These are phyloP conservation scores for Polysphondylium violaceum DNA, from an alignment of 78 protist species.

Conservation along the genomic window DNA sequence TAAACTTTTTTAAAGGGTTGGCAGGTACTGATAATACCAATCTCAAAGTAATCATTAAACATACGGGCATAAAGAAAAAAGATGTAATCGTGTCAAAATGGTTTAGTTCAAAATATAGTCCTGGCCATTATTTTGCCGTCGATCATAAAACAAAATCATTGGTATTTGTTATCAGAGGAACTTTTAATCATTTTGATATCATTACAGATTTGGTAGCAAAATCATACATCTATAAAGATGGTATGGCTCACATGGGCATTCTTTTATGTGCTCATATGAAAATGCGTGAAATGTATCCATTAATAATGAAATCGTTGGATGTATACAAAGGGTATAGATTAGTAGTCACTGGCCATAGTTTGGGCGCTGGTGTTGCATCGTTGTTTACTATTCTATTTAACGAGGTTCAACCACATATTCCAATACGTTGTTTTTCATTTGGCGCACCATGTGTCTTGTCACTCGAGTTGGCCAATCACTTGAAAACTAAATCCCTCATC, in stretches of 20 bases:
- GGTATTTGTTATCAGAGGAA: conserved; percentile 74
- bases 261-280: conserved; percentile 64
- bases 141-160: conserved; percentile 67
- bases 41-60: conserved; percentile 28
- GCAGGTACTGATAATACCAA: conserved; percentile 60
- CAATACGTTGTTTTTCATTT: conserved; percentile 70
- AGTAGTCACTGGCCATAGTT: conserved; percentile 68
- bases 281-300: conserved; percentile 3
- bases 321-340: conserved; percentile 32
- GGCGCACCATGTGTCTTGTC: conserved; percentile 70
- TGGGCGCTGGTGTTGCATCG: conserved; percentile 79
- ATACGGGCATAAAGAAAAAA: conserved; percentile 49
- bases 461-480: conserved; percentile 31
- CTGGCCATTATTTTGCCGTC: conserved; percentile 65
- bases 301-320: conserved; percentile 1
- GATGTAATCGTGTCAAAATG: conserved; percentile 62
- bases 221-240: conserved; percentile 22
- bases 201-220: conserved; percentile 77
- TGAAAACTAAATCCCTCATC: conserved; percentile 15
- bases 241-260: conserved; percentile 64
- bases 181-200: conserved; percentile 75
- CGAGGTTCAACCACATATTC: conserved; percentile 64
- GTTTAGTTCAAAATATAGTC: conserved; percentile 65
- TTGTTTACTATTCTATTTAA: conserved; percentile 72
- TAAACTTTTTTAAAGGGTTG: background rate